phyloP scores from a whole-genome alignment of 2,329 filamentous ascomycete species.

The Colletotrichum noveboracense region DNA sequence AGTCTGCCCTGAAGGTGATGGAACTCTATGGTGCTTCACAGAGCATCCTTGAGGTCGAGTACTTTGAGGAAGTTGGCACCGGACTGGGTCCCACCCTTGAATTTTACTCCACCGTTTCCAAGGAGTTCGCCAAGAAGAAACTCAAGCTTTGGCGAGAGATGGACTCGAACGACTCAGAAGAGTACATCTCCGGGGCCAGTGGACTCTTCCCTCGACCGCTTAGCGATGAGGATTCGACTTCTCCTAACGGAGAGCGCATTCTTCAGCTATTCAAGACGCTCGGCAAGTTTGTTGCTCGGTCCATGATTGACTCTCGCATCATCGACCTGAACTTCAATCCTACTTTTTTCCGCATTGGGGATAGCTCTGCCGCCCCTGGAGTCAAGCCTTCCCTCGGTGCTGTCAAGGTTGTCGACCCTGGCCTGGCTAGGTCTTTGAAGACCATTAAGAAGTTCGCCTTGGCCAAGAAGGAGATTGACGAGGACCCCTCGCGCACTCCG shows the following conservation, averaged over 20 bases:
- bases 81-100: constrained; percentile 94
- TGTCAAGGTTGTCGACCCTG: constrained; percentile 86
- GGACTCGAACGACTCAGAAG: constrained; percentile 73
- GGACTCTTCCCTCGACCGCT: constrained; percentile 94
- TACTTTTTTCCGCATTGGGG: constrained; percentile 94
- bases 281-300: constrained; percentile 95
- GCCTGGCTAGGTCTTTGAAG: constrained; percentile 84
- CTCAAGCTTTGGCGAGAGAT: constrained; percentile 96
- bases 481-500: constrained; percentile 68
- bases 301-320: constrained; percentile 97
- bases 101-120: constrained; percentile 97
- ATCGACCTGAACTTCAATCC: constrained; percentile 98
- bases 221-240: constrained; percentile 75
- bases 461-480: constrained; percentile 82
- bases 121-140: constrained; percentile 97
- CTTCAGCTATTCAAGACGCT: constrained; percentile 90
- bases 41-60: constrained; percentile 95
- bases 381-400: constrained; percentile 87
- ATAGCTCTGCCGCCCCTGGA: constrained; percentile 61
- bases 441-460: constrained; percentile 85
- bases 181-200: constrained; percentile 83
- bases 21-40: constrained; percentile 97
- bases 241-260: constrained; percentile 85
- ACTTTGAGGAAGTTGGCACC: constrained; percentile 98
- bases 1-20: constrained; percentile 98